Percentiles rank a stretch among this genome's conserved stretches.
Evolutionary conservation across 129 eudicot genomes (phyloP).

Genomic region (Escallonia herrerae): DNA sequence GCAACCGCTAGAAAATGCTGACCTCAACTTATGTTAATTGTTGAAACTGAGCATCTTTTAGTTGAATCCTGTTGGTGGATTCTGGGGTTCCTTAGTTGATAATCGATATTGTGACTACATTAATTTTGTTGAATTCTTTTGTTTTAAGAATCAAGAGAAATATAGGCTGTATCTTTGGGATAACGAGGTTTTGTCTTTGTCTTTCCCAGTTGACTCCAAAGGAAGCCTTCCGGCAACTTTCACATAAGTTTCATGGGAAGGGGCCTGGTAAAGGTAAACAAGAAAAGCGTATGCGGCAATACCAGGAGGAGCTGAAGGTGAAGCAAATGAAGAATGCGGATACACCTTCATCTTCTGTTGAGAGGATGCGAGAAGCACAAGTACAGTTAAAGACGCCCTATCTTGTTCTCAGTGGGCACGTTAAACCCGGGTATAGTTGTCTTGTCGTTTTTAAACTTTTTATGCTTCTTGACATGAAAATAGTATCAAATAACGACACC

Average conservation of each 20-base stretch:
- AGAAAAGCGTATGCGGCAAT: constrained; percentile 87
- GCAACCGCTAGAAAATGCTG: too few species aligned
- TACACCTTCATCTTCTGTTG: constrained; percentile 80
- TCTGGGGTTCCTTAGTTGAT: too few species aligned
- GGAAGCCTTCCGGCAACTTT: constrained; percentile 81
- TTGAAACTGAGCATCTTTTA: too few species aligned
- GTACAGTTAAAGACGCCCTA: constrained; percentile 63
- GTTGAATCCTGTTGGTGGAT: too few species aligned
- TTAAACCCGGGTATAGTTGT: constrained; percentile 82
- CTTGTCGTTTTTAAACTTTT: not conserved
- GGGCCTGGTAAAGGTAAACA: constrained; percentile 96
- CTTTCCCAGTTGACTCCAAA: constrained; percentile 78
- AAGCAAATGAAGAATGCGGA: constrained; percentile 90
- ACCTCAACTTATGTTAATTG: too few species aligned
- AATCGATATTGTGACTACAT: too few species aligned
- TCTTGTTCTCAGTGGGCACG: constrained; percentile 90
- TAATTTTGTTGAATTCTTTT: too few species aligned
- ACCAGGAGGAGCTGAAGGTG: constrained; percentile 74
- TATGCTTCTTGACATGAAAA: too few species aligned
- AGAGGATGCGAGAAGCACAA: constrained; percentile 94
- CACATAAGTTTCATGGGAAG: constrained; percentile 93
- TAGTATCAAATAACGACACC: too few species aligned
- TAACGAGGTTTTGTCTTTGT: not conserved
- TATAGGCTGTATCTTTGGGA: too few species aligned
- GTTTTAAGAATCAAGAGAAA: too few species aligned